phyloP scores from a whole-genome alignment of 179 eudicot genomes.

The Carnegiea gigantea region DNA sequence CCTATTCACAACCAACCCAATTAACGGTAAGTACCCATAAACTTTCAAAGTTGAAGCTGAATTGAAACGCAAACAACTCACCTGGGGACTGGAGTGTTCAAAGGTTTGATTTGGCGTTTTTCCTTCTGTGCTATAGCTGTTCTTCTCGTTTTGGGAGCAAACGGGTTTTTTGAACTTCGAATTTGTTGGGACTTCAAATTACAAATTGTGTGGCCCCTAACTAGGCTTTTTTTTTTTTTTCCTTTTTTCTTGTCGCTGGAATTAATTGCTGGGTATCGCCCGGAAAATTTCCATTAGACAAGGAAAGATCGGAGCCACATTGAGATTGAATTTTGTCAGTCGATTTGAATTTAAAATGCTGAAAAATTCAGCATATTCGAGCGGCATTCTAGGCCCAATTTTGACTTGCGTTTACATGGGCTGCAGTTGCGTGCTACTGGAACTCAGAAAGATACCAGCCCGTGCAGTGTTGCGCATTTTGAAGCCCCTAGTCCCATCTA shows the following conservation, averaged over 20 bases:
- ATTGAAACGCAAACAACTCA: not conserved
- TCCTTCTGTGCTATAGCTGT: not conserved
- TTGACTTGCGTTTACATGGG: conserved; percentile 14
- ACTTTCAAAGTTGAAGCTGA: not conserved
- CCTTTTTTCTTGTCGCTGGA: not conserved
- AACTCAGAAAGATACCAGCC: too few relatives aligned
- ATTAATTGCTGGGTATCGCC: not conserved
- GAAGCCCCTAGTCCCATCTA: too few relatives aligned
- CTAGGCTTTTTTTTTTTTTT: not conserved
- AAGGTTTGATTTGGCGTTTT: conserved; percentile 14
- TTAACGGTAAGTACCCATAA: not conserved
- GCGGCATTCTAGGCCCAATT: not conserved
- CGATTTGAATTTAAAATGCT: not conserved
- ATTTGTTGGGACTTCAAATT: conserved; percentile 10
- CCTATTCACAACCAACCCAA: conserved; percentile 29
- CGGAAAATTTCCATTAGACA: not conserved
- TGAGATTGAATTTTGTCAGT: not conserved
- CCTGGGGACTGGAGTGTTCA: not conserved
- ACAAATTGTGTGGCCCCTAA: conserved; percentile 2
- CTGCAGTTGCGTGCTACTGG: not conserved
- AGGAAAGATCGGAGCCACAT: not conserved
- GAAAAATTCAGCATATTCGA: not conserved
- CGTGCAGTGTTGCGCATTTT: too few relatives aligned
- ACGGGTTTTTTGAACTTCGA: conserved; percentile 16
- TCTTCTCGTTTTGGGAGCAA: conserved; percentile 3